Evolutionary conservation across 257 asterid genomes (phyloP), one percentile per base, ranked within the genome.

Genomic region (Solanum virginianum): DNA sequence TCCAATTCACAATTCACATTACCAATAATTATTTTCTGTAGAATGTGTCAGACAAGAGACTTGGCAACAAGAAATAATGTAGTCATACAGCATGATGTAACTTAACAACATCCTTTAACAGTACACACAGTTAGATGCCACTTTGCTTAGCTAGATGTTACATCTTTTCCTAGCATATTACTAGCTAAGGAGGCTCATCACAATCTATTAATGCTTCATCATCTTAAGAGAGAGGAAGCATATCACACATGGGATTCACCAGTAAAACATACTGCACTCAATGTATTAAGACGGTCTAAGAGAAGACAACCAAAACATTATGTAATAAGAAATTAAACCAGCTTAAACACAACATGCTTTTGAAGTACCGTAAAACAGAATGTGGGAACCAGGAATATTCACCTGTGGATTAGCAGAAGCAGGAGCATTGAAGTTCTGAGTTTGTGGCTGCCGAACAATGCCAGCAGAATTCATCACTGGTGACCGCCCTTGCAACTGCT

Each of bases 341-440:
- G 20, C 24, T 20, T 49, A 59, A 17, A 22, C 85, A 82, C 59
- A 82, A 22, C 57, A 68, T 57, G 36, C 66, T 65, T 80, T 84
- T 65, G 88, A 81, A 83, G 90, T 65, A 71, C 20, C 65, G 70
- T n/a, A 68, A 80, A 85, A 74, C n/a, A 20, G 54, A 32, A 68
- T 54, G 49, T 60, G 10, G 12, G 20, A 53, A 84, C 86, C 43
- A 85, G 56, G 32, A 10, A 32, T 53, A 54, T 82, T 10, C 57
- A 92, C 96, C 94, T 91, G 94, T 51, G 87, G 71, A 6, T 83
- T 86, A 1, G 88, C 84, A 77, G 88, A 85, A 86, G 84, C 87
- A 22, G 88, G 88, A 86, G 87, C 66, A 85, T 36, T 83, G 77
- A 68, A 69, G 57, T 17, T 83, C 69, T 69, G 81, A 47, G 63